Evolutionary conservation across 306 rosid species (phyloP).

Genomic region (Prunus salicina): DNA sequence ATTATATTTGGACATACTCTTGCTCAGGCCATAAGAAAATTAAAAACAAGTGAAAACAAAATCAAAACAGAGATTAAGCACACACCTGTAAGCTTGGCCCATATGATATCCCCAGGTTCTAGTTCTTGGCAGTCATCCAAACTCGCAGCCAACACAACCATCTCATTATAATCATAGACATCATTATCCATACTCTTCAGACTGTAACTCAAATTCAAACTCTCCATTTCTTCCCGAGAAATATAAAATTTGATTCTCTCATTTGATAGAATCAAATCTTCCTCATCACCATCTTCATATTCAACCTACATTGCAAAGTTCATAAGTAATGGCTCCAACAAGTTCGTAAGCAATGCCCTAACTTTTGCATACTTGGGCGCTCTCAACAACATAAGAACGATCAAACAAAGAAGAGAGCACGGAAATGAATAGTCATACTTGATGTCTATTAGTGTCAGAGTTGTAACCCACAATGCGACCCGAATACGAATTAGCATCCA

Average conservation of each 20-base stretch:
- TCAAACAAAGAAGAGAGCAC: neutral
- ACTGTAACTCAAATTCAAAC: constrained; percentile 58
- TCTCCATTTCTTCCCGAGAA: constrained; percentile 78
- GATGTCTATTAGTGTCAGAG: constrained; percentile 58
- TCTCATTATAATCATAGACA: constrained; percentile 77
- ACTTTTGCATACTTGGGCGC: neutral
- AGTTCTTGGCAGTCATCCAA: constrained; percentile 81
- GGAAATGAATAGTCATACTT: constrained; percentile 41
- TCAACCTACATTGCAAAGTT: constrained; percentile 54
- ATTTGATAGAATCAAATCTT: constrained; percentile 61
- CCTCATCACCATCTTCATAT: constrained; percentile 80
- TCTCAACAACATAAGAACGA: constrained; percentile 1
- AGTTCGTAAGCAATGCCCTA: neutral
- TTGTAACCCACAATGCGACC: constrained; percentile 62
- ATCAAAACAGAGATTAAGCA: constrained; percentile 22
- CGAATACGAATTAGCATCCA: constrained; percentile 71
- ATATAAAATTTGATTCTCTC: constrained; percentile 76
- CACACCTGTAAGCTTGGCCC: constrained; percentile 99
- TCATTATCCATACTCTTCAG: constrained; percentile 50
- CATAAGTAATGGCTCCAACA: constrained; percentile 2
- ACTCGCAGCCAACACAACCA: constrained; percentile 93
- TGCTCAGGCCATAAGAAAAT: neutral
- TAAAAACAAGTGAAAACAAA: neutral
- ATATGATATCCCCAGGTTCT: constrained; percentile 86
- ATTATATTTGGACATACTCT: neutral